These are phyloP conservation scores for Eucalyptus marginata DNA, from an alignment of 345 rosid species.

Conservation along the genomic window DNA sequence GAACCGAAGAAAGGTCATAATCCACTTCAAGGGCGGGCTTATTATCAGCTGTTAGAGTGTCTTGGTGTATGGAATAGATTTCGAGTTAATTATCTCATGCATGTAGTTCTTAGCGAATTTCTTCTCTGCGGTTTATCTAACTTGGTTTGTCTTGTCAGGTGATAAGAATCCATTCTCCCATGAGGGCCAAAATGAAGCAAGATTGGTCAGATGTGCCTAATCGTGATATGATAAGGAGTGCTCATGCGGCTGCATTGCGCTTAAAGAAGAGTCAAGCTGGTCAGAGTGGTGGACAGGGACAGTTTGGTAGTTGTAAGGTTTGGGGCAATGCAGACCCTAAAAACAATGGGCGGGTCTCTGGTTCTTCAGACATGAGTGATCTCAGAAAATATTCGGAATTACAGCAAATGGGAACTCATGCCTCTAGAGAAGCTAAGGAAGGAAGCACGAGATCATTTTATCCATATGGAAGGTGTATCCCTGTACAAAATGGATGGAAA, in stretches of 20 bases:
- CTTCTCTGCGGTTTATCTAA: neutral
- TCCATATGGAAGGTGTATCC: conserved; percentile 67
- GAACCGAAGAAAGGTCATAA: conserved; percentile 91
- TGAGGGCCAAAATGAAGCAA: conserved; percentile 65
- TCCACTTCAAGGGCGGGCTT: conserved; percentile 98
- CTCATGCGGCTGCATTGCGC: conserved; percentile 72
- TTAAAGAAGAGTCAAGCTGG: conserved; percentile 41
- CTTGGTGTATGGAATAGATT: conserved; percentile 57
- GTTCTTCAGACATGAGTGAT: conserved; percentile 77
- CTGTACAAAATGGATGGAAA: conserved; percentile 97
- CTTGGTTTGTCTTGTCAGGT: conserved; percentile 31
- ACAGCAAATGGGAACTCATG: conserved; percentile 86
- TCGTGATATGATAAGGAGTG: conserved; percentile 56
- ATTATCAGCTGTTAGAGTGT: conserved; percentile 93
- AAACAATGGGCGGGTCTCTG: conserved; percentile 51
- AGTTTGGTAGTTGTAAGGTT: conserved; percentile 88
- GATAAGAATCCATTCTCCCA: conserved; percentile 90
- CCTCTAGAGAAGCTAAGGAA: conserved; percentile 70
- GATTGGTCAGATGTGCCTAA: conserved; percentile 88
- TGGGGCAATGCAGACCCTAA: conserved; percentile 60
- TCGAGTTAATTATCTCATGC: neutral
- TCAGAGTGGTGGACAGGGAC: conserved; percentile 26
- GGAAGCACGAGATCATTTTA: conserved; percentile 74
- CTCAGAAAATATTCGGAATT: conserved; percentile 61
- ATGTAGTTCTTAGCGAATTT: neutral